Conservation (phyloP, 768 basidiomycete genomes). For the Hygrocybe coccinea region DNA sequence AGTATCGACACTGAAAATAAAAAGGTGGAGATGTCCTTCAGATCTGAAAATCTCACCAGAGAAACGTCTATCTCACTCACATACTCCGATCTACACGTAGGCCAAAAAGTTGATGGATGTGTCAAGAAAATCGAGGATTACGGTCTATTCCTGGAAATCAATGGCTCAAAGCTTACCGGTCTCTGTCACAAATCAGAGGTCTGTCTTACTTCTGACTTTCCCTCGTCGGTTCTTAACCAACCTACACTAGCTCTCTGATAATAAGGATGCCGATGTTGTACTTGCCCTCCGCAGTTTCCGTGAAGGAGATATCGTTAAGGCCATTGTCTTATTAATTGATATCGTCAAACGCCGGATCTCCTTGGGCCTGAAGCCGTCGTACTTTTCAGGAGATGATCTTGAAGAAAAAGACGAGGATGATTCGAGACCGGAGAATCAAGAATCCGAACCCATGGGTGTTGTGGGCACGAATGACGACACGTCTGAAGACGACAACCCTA, state of each 20-base stretch:
- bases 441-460: slow-evolving; percentile 21
- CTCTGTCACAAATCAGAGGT: slow-evolving; percentile 95
- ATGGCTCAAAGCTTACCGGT: slow-evolving; percentile 79
- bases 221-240: slow-evolving; percentile 1
- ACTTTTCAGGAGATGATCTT: slow-evolving; percentile 68
- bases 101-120: slow-evolving; percentile 73
- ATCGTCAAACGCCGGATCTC: slow-evolving; percentile 77
- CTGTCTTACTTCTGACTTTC: slow-evolving; percentile 12
- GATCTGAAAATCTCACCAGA: slow-evolving; percentile 53
- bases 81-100: slow-evolving; percentile 59
- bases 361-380: slow-evolving; percentile 85
- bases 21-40: slow-evolving; percentile 89
- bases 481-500: slow-evolving; percentile 23
- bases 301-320: slow-evolving; percentile 83
- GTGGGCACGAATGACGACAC: slow-evolving; percentile 27
- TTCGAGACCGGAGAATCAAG: slow-evolving; percentile 21
- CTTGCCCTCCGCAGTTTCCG: slow-evolving; percentile 78
- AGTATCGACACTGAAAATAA: slow-evolving; percentile 69
- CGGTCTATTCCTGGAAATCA: slow-evolving; percentile 88
- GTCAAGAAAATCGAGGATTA: slow-evolving; percentile 83
- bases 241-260: slow-evolving; percentile 72
- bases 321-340: slow-evolving; percentile 50
- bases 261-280: slow-evolving; percentile 70
- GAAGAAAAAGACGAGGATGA: slow-evolving; percentile 33
- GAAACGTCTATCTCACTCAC: slow-evolving; percentile 34